Evolutionary conservation across 257 asterid species (phyloP), one percentile per base, ranked within the genome.

Genomic region (Henckelia pumila): DNA sequence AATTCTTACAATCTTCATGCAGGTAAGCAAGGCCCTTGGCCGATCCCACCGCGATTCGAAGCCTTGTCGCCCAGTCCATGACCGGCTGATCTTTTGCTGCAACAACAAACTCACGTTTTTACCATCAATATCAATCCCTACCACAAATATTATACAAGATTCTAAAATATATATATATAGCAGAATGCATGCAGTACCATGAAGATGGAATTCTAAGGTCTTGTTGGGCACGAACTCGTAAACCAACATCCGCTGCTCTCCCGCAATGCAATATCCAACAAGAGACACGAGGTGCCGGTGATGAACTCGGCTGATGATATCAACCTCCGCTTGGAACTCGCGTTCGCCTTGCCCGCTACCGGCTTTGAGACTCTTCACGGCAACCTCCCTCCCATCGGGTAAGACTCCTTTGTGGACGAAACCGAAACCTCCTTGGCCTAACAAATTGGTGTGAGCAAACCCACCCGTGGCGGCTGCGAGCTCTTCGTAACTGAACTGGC

Each of bases 1-100:
- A 29, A 7, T 14, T 32, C 87, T 56, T 81, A 92, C 99, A 93
- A 71, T 93, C 99, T 81, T 93, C 99, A 62, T 93, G 97, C 8
- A 93, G 83, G 66, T 93, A 90, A 71, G 96, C 93, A 64, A 93
- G 86, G 20, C 97, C 99, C 71, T 84, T 93, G 0, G 99, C 97
- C 21, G 97, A 88, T 78, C 99, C 99, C 70, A 85, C 56, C 3
- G 99, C 99, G 68, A 93, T 89, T 3, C 85, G 91, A 62, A 93
- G 79, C 83, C 96, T 85, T 5, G 82, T 62, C 30, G 78, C 61
- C 98, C 98, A 93, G 7, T 83, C 88, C 86, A 93, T 76, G 17
- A 88, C 94, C 0, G 86, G 88, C 53, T 73, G 90, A 5, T 83
- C 97, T 60, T 83, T 83, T 23, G 95, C 98, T 93, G 72, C 70